Evolutionary conservation across 108 stramenopile genomes (phyloP).

Genomic region (Aureococcus anophagefferens): DNA sequence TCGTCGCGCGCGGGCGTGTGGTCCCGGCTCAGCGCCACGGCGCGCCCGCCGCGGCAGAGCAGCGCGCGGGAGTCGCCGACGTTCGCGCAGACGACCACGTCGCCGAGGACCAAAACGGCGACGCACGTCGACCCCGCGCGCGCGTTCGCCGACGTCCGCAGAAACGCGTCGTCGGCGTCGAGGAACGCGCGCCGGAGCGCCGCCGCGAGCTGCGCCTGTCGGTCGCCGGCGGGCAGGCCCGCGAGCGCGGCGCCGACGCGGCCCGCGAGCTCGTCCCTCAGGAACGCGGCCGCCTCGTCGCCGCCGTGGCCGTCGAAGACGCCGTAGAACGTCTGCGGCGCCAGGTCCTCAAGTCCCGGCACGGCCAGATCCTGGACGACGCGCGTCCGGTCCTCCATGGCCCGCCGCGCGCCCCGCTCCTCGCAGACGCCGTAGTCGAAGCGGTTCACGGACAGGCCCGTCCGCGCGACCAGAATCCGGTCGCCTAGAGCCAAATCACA

Average conservation of each 20-base stretch:
- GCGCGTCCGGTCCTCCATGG: conserved; percentile 85
- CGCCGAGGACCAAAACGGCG: conserved; percentile 75
- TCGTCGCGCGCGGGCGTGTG: conserved; percentile 92
- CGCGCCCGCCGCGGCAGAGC: conserved; percentile 70
- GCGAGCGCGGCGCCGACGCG: conserved; percentile 1
- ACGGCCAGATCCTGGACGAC: conserved; percentile 51
- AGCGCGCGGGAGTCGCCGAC: conserved; percentile 92
- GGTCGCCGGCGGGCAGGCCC: too few relatives aligned
- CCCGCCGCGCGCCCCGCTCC: conserved; percentile 77
- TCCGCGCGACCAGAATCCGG: conserved; percentile 90
- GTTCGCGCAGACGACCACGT: conserved; percentile 83
- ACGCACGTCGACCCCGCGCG: conserved; percentile 90
- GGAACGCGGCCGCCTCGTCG: conserved; percentile 75
- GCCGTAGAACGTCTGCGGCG: conserved; percentile 67
- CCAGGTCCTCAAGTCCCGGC: too few relatives aligned
- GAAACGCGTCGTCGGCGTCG: conserved; percentile 81
- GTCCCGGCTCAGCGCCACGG: conserved; percentile 82
- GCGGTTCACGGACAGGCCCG: conserved; percentile 91
- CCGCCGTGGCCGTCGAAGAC: conserved; percentile 98
- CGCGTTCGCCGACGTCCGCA: conserved; percentile 64
- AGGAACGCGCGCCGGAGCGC: conserved; percentile 72
- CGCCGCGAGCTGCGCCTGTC: conserved; percentile 16
- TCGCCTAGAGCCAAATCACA: conserved; percentile 18
- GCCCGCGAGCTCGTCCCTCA: conserved; percentile 56
- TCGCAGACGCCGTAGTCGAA: conserved; percentile 93